Conservation (phyloP, 768 basidiomycete genomes). For the Gloeostereum incarnatum region DNA sequence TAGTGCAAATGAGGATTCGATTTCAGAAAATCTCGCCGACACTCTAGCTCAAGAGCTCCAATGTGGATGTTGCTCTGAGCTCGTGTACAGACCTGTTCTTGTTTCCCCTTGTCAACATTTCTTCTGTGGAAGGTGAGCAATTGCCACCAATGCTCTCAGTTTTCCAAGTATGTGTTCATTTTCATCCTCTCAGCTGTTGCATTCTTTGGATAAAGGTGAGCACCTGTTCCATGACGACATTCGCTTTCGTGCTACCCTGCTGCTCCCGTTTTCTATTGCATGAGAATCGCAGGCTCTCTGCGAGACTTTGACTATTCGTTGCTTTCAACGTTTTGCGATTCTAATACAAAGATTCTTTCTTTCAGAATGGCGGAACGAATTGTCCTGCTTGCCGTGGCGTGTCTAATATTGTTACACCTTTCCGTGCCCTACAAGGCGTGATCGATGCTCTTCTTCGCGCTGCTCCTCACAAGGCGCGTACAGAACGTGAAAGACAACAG, state of each 20-base stretch:
- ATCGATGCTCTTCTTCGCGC: slow-evolving; percentile 64
- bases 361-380: slow-evolving; percentile 74
- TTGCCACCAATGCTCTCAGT: too few species aligned
- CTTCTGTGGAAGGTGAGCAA: slow-evolving; percentile 84
- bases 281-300: too few species aligned
- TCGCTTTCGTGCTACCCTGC: slow-evolving; percentile 2
- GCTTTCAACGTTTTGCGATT: neutral
- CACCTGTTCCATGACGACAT: slow-evolving; percentile 14
- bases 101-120: slow-evolving; percentile 85
- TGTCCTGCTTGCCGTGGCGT: slow-evolving; percentile 74
- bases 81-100: slow-evolving; percentile 75
- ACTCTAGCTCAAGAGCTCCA: slow-evolving; percentile 68
- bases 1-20: neutral
- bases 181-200: slow-evolving; percentile 47
- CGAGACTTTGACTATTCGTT: neutral
- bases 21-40: slow-evolving; percentile 30
- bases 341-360: neutral
- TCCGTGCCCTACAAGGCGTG: slow-evolving; percentile 63
- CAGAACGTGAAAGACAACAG: slow-evolving; percentile 65
- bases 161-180: too few species aligned
- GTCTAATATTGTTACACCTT: slow-evolving; percentile 63
- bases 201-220: slow-evolving; percentile 79
- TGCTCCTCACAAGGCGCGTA: slow-evolving; percentile 58
- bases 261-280: too few species aligned
- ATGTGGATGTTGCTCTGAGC: slow-evolving; percentile 78